Evolutionary conservation across 306 rosid genomes (phyloP).

Genomic region (Quercus bicolor): DNA sequence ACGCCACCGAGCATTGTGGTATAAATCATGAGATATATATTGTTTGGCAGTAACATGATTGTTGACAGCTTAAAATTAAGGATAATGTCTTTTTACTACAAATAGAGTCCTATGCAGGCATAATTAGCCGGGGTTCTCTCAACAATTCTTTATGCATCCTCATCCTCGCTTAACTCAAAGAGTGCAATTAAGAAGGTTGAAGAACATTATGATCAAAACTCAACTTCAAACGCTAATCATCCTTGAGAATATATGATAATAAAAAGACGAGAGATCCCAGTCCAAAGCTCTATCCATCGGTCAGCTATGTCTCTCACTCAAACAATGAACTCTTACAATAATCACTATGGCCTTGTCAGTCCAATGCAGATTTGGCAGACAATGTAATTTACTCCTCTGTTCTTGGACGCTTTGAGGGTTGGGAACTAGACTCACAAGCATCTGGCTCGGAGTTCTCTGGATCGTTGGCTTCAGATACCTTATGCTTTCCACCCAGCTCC

Average conservation of each 20-base stretch:
- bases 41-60: not conserved
- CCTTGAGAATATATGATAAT: not conserved
- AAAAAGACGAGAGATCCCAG: constrained; percentile 9
- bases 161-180: constrained; percentile 7
- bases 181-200: constrained; percentile 1
- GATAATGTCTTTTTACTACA: not conserved
- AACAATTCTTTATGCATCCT: constrained; percentile 8
- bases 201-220: constrained; percentile 24
- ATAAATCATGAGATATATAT: no score
- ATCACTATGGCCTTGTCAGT: constrained; percentile 30
- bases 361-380: constrained; percentile 46
- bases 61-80: not conserved
- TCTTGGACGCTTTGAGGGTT: constrained; percentile 60
- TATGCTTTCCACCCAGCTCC: constrained; percentile 35
- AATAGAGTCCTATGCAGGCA: not conserved
- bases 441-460: constrained; percentile 36
- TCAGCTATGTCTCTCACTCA: constrained; percentile 30
- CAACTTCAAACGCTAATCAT: not conserved
- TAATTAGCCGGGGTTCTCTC: not conserved
- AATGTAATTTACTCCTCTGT: constrained; percentile 42
- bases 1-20: no score
- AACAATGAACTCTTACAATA: constrained; percentile 27
- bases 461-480: constrained; percentile 33
- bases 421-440: constrained; percentile 36
- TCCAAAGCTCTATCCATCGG: constrained; percentile 33